Conservation (phyloP, 148 eudicot species). For the Fallopia convolvulus region DNA sequence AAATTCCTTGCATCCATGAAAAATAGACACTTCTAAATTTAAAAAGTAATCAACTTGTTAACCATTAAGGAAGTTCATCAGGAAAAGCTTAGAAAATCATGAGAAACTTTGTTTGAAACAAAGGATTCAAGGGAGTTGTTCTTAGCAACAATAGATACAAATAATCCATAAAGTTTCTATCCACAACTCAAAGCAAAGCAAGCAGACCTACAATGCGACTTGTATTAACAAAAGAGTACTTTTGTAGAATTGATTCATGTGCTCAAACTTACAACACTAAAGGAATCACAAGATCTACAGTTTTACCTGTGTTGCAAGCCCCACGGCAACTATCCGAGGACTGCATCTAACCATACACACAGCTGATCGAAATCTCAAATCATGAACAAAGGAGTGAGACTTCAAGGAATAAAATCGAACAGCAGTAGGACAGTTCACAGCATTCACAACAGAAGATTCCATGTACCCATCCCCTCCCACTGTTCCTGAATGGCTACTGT, state of each 20-base stretch:
- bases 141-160: background rate
- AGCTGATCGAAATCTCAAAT: slow-evolving; percentile 8
- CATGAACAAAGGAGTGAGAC: slow-evolving; percentile 26
- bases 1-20: background rate
- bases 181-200: background rate
- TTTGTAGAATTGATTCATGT: background rate
- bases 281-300: background rate
- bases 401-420: slow-evolving; percentile 92
- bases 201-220: background rate
- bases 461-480: slow-evolving; percentile 30
- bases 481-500: slow-evolving; percentile 44
- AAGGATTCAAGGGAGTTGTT: background rate
- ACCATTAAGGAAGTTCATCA: background rate
- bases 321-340: slow-evolving; percentile 82
- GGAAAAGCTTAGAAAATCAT: background rate
- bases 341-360: slow-evolving; percentile 41
- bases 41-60: background rate
- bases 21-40: background rate
- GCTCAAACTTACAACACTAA: background rate
- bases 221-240: background rate
- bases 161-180: background rate
- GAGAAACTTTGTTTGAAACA: background rate
- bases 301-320: slow-evolving; percentile 79
- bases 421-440: slow-evolving; percentile 56
- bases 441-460: slow-evolving; percentile 46